phyloP scores from a whole-genome alignment of 768 basidiomycete species.

The Tubosaeta sp. region DNA sequence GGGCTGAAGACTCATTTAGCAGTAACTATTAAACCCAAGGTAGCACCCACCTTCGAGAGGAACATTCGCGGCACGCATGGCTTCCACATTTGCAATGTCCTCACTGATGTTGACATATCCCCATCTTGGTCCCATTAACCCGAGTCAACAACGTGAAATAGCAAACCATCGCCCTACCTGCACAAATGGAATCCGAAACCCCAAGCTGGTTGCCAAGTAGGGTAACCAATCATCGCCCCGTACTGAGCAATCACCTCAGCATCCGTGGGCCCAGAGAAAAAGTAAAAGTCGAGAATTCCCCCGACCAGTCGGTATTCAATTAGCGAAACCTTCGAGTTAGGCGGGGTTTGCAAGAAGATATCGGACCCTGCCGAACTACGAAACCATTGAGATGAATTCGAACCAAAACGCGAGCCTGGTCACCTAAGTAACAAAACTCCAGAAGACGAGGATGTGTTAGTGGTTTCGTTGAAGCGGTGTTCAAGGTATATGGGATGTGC shows the following conservation, averaged over 20 bases:
- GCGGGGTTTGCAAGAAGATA: slow-evolving; percentile 61
- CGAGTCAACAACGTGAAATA: too few species aligned
- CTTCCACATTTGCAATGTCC: slow-evolving; percentile 48
- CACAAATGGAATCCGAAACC: slow-evolving; percentile 78
- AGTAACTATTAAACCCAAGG: neutral
- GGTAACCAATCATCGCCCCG: slow-evolving; percentile 58
- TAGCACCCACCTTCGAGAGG: slow-evolving; percentile 62
- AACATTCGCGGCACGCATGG: slow-evolving; percentile 63
- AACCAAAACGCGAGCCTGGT: neutral
- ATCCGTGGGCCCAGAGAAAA: slow-evolving; percentile 54
- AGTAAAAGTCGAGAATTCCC: slow-evolving; percentile 76
- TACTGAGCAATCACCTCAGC: slow-evolving; percentile 68
- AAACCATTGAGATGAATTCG: slow-evolving; percentile 6
- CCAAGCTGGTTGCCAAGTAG: slow-evolving; percentile 71
- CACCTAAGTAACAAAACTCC: slow-evolving; percentile 74
- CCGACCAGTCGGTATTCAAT: slow-evolving; percentile 73
- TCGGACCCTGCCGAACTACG: slow-evolving; percentile 65
- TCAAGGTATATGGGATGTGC: slow-evolving; percentile 70
- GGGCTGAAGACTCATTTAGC: too few species aligned
- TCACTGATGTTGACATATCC: slow-evolving; percentile 51
- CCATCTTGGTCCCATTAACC: too few species aligned
- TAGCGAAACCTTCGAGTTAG: slow-evolving; percentile 49
- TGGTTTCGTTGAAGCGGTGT: slow-evolving; percentile 56
- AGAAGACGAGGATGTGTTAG: slow-evolving; percentile 51
- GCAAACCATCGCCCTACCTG: too few species aligned